Conservation (phyloP, 2,329 filamentous ascomycete genomes). For the Hymenoscyphus repandus region DNA sequence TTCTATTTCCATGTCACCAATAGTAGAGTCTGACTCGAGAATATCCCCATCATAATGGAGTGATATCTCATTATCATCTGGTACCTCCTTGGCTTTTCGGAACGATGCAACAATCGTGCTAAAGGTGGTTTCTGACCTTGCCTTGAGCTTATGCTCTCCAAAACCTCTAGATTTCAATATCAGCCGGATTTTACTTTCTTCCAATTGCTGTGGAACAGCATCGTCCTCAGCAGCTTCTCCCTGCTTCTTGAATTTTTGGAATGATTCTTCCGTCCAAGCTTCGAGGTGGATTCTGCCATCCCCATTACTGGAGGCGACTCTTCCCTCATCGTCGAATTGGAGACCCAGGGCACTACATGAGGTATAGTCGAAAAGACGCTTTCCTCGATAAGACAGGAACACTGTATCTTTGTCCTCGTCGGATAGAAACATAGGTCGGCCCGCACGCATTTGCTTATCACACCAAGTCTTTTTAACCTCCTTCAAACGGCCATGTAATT, state of each 20-base stretch:
- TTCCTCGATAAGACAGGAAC: slow-evolving; percentile 75
- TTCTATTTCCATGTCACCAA: slow-evolving; percentile 65
- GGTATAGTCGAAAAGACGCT: slow-evolving; percentile 68
- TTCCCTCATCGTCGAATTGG: slow-evolving; percentile 36
- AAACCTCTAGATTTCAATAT: slow-evolving; percentile 48
- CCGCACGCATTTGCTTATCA: slow-evolving; percentile 49
- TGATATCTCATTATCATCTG: slow-evolving; percentile 47
- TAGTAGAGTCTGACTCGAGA: slow-evolving; percentile 53
- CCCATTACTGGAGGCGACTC: slow-evolving; percentile 26
- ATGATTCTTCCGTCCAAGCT: slow-evolving; percentile 66
- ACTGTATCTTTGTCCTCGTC: slow-evolving; percentile 45
- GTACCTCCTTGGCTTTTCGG: slow-evolving; percentile 47
- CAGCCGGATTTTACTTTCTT: slow-evolving; percentile 40
- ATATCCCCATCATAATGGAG: slow-evolving; percentile 73
- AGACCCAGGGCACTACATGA: slow-evolving; percentile 67
- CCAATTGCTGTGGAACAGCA: slow-evolving; percentile 22
- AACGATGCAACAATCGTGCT: slow-evolving; percentile 59
- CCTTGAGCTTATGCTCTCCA: slow-evolving; percentile 46
- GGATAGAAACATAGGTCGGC: slow-evolving; percentile 29
- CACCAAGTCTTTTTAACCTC: slow-evolving; percentile 68
- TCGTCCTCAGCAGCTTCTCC: slow-evolving; percentile 20
- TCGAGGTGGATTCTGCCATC: slow-evolving; percentile 64
- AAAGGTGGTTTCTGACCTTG: slow-evolving; percentile 51
- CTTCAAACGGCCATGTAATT: slow-evolving; percentile 61
- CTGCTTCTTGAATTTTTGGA: slow-evolving; percentile 33